Evolutionary conservation across 2,329 filamentous ascomycete species (phyloP).

Genomic region (Penicillium sp.): DNA sequence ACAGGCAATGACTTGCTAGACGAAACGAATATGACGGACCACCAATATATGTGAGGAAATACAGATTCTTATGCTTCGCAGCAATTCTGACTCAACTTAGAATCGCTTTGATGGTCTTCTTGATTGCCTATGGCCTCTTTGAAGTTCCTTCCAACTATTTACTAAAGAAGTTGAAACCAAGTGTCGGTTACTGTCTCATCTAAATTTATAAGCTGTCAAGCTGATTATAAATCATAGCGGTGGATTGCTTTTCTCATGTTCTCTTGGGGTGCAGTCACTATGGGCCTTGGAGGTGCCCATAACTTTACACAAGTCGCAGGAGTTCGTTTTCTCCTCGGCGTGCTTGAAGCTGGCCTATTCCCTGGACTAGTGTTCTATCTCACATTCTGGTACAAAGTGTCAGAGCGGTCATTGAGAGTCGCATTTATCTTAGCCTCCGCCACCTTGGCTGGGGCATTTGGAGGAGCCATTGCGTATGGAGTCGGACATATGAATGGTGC

Average conservation of each 20-base stretch:
- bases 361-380: slow-evolving; percentile 35
- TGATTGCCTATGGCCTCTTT: neutral
- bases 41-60: neutral
- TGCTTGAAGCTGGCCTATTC: slow-evolving; percentile 53
- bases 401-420: slow-evolving; percentile 58
- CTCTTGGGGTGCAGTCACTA: neutral
- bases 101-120: neutral
- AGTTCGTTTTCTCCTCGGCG: slow-evolving; percentile 49
- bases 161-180: neutral
- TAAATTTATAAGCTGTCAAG: too few species aligned
- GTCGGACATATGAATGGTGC: too few species aligned
- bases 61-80: neutral
- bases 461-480: slow-evolving; percentile 55
- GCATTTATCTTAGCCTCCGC: slow-evolving; percentile 54
- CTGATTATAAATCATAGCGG: neutral
- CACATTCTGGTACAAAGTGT: slow-evolving; percentile 52
- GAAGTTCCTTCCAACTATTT: neutral
- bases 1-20: too few species aligned
- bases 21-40: too few species aligned
- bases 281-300: neutral
- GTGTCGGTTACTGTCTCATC: neutral
- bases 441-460: slow-evolving; percentile 54
- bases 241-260: neutral
- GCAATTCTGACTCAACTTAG: neutral
- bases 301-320: slow-evolving; percentile 43